Base-by-base conservation (phyloP, 441 rosid genomes). In the Populus hybrid region DNA sequence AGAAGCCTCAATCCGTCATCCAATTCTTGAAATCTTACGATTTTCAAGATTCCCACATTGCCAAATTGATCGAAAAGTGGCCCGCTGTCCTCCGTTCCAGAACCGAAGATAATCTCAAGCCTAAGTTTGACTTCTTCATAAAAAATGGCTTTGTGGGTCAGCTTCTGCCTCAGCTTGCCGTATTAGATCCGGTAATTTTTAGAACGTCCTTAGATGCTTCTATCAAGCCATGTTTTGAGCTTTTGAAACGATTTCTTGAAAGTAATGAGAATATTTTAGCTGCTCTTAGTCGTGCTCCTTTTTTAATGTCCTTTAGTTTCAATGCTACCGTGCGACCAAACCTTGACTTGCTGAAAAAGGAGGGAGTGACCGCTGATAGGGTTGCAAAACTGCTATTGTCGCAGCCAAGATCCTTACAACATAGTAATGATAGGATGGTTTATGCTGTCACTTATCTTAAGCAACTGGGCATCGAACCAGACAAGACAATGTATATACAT, bases 81-180 rank as follows among this genome's bases (percentile, higher is more conserved):
- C 77, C 76, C 2, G 9, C 1, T 40, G 16, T 67, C 26, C 79
- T 76, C 35, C n/a, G 7, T 1, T 24, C 70, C 77, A 68, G 8
- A 24, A 36, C n/a, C 2, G n/a, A 76, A 14, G 6, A 4, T 24
- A 72, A 30, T 76, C 67, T 76, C 5, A 67, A 59, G 46, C 74
- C 70, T 2, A 76, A 80, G 42, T 28, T 80, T 21, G 73, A 76
- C 50, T 76, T 65, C 70, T 36, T 76, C 11, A 46, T 28, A 2
- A n/a, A 73, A 2, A 36, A 57, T 36, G 70, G 83, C 11, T 81
- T 76, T 67, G 73, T 16, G 54, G 83, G 77, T 67, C 14, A 80
- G 74, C 77, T 68, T 76, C 74, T 80, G 28, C 70, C 76, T 21
- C 24, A 72, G 74, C 74, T 76, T 73, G 30, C 30, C 30, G 30